Conservation (phyloP, 805 yeast species). For the Lachancea nothofagi region DNA sequence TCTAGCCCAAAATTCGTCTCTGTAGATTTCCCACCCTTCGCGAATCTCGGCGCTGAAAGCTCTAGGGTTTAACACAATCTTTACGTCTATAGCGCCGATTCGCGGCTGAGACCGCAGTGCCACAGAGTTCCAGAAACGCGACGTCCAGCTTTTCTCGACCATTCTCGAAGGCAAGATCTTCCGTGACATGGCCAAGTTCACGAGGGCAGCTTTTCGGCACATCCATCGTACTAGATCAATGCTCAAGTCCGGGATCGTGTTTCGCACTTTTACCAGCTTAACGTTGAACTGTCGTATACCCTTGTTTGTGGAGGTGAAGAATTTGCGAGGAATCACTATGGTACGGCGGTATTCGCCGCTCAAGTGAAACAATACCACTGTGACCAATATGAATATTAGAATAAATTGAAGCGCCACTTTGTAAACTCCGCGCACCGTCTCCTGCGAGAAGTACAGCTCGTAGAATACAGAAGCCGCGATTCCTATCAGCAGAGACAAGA, state of each 20-base stretch:
- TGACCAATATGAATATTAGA: conserved; percentile 56
- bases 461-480: conserved; percentile 38
- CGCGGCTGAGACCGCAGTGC: conserved; percentile 47
- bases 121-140: conserved; percentile 23
- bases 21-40: conserved; percentile 90
- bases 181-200: conserved; percentile 16
- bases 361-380: conserved; percentile 70
- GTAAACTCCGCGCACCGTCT: conserved; percentile 37
- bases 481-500: conserved; percentile 39
- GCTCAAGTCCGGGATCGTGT: conserved; percentile 34
- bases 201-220: conserved; percentile 23
- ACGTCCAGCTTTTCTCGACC: neutral
- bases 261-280: conserved; percentile 59
- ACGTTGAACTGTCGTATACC: conserved; percentile 82
- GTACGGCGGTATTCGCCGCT: conserved; percentile 89
- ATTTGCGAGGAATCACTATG: conserved; percentile 73
- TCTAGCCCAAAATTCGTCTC: conserved; percentile 89
- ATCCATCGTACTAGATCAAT: conserved; percentile 33
- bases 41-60: conserved; percentile 76
- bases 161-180: conserved; percentile 10
- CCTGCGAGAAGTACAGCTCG: conserved; percentile 36
- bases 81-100: conserved; percentile 74
- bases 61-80: conserved; percentile 73
- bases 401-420: conserved; percentile 43
- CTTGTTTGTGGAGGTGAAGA: conserved; percentile 77